phyloP scores from a whole-genome alignment of 176 grass and related monocot genomes.

The Cenchrus purpureus region DNA sequence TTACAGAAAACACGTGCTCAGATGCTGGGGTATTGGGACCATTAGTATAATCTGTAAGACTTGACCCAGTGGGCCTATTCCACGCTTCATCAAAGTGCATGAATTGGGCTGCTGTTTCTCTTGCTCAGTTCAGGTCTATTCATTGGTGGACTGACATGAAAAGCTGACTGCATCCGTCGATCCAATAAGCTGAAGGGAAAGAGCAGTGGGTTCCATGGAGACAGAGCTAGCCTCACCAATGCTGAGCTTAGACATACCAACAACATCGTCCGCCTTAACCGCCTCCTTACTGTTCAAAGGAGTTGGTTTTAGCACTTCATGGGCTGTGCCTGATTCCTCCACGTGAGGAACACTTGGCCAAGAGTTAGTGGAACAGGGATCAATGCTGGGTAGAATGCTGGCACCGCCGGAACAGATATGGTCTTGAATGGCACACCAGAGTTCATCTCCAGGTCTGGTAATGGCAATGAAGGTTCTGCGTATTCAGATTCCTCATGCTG shows the following conservation, averaged over 20 bases:
- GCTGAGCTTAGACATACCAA: slow-evolving; percentile 80
- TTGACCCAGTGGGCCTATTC: slow-evolving; percentile 15
- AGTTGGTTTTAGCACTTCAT: slow-evolving; percentile 73
- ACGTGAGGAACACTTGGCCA: slow-evolving; percentile 54
- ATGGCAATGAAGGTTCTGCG: slow-evolving; percentile 21
- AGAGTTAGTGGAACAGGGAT: slow-evolving; percentile 50
- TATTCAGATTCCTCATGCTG: slow-evolving; percentile 52
- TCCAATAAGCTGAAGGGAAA: slow-evolving; percentile 73
- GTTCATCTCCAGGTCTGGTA: slow-evolving; percentile 36
- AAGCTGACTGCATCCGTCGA: slow-evolving; percentile 61
- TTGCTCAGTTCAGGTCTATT: slow-evolving; percentile 66
- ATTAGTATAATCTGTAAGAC: slow-evolving; percentile 39
- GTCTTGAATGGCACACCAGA: slow-evolving; percentile 34
- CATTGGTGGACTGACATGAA: slow-evolving; percentile 65
- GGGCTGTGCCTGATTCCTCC: slow-evolving; percentile 35
- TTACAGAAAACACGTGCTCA: slow-evolving; percentile 39
- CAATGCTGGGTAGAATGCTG: slow-evolving; percentile 59
- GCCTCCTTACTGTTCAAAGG: slow-evolving; percentile 60
- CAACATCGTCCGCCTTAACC: slow-evolving; percentile 69
- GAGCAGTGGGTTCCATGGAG: slow-evolving; percentile 57
- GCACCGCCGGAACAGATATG: slow-evolving; percentile 17
- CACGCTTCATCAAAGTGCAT: slow-evolving; percentile 69
- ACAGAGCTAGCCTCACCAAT: slow-evolving; percentile 56
- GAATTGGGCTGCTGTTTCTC: slow-evolving; percentile 72
- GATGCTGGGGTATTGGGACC: slow-evolving; percentile 23